Evolutionary conservation across 202 grass and related monocot species (phyloP).

Genomic region (Zizania palustris): DNA sequence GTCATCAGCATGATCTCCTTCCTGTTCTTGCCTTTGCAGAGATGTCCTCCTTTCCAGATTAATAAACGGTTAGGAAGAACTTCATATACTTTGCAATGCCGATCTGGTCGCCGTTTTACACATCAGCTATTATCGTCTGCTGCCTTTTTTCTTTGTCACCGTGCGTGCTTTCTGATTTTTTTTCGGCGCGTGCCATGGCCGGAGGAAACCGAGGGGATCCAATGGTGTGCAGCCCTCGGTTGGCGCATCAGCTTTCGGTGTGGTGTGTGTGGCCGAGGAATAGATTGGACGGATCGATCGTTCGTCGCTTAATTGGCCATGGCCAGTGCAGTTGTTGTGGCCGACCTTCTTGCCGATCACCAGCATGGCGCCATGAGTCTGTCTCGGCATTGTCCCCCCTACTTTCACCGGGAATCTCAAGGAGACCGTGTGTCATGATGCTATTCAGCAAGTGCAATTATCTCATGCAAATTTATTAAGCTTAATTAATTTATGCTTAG

Average conservation of each 20-base stretch:
- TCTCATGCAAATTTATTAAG: too few relatives aligned
- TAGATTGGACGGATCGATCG: background rate
- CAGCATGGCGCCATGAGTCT: conserved; percentile 10
- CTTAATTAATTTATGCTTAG: too few relatives aligned
- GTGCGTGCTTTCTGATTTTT: background rate
- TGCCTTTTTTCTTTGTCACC: background rate
- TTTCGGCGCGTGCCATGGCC: background rate
- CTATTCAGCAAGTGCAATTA: background rate
- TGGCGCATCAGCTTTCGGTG: conserved; percentile 41
- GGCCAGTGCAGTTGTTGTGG: conserved; percentile 8
- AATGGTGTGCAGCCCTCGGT: background rate
- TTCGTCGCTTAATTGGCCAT: background rate
- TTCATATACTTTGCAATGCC: too few relatives aligned
- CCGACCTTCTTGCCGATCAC: conserved; percentile 35
- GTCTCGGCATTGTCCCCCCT: conserved; percentile 18
- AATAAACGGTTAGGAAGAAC: background rate
- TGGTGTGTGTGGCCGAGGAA: conserved; percentile 30
- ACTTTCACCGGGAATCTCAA: background rate
- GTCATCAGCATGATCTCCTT: conserved; percentile 17
- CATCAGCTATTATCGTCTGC: too few relatives aligned
- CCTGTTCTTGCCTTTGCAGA: background rate
- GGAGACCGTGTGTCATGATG: conserved; percentile 12
- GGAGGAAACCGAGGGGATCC: conserved; percentile 27
- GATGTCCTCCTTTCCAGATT: background rate
- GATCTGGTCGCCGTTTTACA: too few relatives aligned